Conservation (phyloP, 2,329 filamentous ascomycete species). For the Exserohilum rostratum region DNA sequence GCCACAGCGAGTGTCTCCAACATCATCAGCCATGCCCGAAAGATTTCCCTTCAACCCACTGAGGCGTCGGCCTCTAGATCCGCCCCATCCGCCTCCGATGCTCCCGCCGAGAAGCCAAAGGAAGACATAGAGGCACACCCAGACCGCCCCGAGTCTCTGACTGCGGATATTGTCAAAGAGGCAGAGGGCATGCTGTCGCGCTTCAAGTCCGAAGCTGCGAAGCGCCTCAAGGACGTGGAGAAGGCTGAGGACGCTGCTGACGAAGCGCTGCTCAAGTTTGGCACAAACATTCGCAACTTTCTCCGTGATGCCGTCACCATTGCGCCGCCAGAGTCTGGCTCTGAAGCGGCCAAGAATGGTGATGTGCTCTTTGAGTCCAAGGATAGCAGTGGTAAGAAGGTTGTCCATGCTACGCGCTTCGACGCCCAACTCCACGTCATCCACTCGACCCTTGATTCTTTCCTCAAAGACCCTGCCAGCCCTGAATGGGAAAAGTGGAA, state of each 20-base stretch:
- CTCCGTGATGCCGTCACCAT: slow-evolving; percentile 89
- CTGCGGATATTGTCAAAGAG: slow-evolving; percentile 60
- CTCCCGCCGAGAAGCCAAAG: slow-evolving; percentile 11
- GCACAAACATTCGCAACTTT: slow-evolving; percentile 86
- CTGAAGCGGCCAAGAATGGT: slow-evolving; percentile 52
- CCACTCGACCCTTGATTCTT: slow-evolving; percentile 80
- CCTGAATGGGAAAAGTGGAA: slow-evolving; percentile 77
- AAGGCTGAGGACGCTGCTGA: slow-evolving; percentile 94
- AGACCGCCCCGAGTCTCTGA: slow-evolving; percentile 53
- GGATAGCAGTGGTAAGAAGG: slow-evolving; percentile 84
- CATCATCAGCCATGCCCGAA: slow-evolving; percentile 75
- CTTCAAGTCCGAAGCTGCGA: slow-evolving; percentile 77
- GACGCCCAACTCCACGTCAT: slow-evolving; percentile 96
- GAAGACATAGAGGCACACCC: slow-evolving; percentile 40
- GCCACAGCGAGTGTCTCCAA: slow-evolving; percentile 80
- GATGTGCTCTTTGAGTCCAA: slow-evolving; percentile 91
- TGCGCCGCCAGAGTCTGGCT: slow-evolving; percentile 67
- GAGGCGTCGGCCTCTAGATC: slow-evolving; percentile 28
- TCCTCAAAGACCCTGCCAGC: slow-evolving; percentile 79
- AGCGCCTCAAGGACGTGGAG: slow-evolving; percentile 86
- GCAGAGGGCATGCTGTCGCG: slow-evolving; percentile 73
- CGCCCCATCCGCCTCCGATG: slow-evolving; percentile 23
- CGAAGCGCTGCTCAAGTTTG: slow-evolving; percentile 90
- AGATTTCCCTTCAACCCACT: slow-evolving; percentile 64
- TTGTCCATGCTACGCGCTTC: slow-evolving; percentile 92